Percentiles rank a stretch among this genome's conserved stretches.
Conservation (phyloP, 2,329 filamentous ascomycete genomes). For the Colletotrichum orchidophilum region DNA sequence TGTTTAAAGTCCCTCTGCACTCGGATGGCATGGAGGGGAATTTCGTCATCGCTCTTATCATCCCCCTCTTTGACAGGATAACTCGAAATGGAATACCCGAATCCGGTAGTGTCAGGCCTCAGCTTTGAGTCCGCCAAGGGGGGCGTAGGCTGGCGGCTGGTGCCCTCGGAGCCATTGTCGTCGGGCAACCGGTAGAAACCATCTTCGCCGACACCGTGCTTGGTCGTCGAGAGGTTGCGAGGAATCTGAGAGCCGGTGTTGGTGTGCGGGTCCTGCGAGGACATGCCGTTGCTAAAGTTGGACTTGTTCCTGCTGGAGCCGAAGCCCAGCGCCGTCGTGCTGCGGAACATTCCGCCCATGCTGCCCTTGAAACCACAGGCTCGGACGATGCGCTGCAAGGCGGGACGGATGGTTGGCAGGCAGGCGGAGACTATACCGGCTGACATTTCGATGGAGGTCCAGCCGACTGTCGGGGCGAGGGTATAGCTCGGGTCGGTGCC, state of each 20-base stretch:
- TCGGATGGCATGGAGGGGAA: conserved; percentile 50
- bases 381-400: conserved; percentile 49
- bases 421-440: conserved; percentile 63
- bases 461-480: conserved; percentile 55
- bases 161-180: conserved; percentile 40
- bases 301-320: conserved; percentile 37
- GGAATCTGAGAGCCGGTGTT: conserved; percentile 4
- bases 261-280: conserved; percentile 20
- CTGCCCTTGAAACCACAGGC: conserved; percentile 51
- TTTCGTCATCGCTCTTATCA: conserved; percentile 46
- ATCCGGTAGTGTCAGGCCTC: conserved; percentile 43
- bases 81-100: conserved; percentile 43
- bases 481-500: conserved; percentile 54
- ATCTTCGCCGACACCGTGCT: conserved; percentile 28
- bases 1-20: conserved; percentile 48
- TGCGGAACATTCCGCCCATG: conserved; percentile 43
- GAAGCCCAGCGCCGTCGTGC: conserved; percentile 35
- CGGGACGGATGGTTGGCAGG: conserved; percentile 60
- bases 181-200: conserved; percentile 46
- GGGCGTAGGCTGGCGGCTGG: conserved; percentile 2
- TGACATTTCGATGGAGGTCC: conserved; percentile 59
- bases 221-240: conserved; percentile 13
- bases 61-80: conserved; percentile 40
- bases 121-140: conserved; percentile 37
- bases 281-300: conserved; percentile 33